phyloP scores from a whole-genome alignment of 164 flowering plant genomes.

The Kingdonia uniflora region DNA sequence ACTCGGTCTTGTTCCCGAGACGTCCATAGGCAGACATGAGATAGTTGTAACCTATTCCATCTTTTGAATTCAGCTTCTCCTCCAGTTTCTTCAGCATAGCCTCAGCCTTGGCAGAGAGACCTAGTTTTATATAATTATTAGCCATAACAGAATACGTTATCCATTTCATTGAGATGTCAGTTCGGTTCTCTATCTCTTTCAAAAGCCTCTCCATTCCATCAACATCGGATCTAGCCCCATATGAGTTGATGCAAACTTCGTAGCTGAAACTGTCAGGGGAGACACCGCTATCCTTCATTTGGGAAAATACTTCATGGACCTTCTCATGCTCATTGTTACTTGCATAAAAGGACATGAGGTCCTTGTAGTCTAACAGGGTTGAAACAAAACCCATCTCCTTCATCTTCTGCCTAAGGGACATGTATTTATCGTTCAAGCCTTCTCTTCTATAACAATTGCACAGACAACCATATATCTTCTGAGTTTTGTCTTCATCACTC shows the following conservation, averaged over 20 bases:
- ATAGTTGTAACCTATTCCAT: conserved; percentile 40
- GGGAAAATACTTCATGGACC: conserved; percentile 37
- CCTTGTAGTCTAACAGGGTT: conserved; percentile 41
- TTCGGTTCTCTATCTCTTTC: conserved; percentile 47
- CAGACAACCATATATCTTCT: conserved; percentile 67
- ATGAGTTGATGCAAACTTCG: conserved; percentile 60
- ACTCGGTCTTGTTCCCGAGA: conserved; percentile 39
- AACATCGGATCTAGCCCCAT: conserved; percentile 42
- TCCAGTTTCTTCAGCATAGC: conserved; percentile 44
- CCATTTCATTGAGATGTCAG: conserved; percentile 54
- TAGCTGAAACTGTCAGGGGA: conserved; percentile 66
- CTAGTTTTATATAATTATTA: conserved; percentile 42
- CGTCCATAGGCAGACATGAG: conserved; percentile 59
- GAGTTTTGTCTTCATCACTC: conserved; percentile 40
- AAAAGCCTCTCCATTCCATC: conserved; percentile 45
- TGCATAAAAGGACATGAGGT: conserved; percentile 59
- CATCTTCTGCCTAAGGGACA: conserved; percentile 52
- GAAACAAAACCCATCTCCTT: conserved; percentile 52
- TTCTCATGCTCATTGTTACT: conserved; percentile 40
- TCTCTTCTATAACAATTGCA: conserved; percentile 57
- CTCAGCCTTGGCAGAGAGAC: conserved; percentile 33
- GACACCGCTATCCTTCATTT: conserved; percentile 47
- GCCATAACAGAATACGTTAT: conserved; percentile 52
- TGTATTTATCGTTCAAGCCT: conserved; percentile 34
- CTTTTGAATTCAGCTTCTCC: conserved; percentile 31